Percentiles rank a stretch among this genome's conserved stretches.
Evolutionary conservation across 2,329 filamentous ascomycete species (phyloP).

Genomic region (Fusarium dlaminii): DNA sequence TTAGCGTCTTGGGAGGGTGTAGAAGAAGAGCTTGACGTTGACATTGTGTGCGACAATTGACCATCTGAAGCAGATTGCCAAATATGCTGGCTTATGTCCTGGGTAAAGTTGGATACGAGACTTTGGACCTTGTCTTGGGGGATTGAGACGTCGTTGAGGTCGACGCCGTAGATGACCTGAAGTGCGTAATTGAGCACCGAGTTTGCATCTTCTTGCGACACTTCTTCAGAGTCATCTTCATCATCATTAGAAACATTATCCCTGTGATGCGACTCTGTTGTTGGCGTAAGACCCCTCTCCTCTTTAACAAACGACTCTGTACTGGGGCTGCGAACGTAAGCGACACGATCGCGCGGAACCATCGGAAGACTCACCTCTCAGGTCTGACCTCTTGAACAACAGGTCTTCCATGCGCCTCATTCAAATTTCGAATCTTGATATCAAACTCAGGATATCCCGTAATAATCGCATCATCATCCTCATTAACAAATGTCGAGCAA

Average conservation of each 20-base stretch:
- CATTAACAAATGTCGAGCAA: conserved; percentile 52
- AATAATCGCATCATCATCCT: conserved; percentile 44
- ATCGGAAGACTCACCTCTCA: conserved; percentile 11
- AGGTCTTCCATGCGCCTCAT: conserved; percentile 12
- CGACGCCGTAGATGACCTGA: conserved; percentile 51
- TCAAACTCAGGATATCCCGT: conserved; percentile 43
- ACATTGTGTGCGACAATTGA: conserved; percentile 45
- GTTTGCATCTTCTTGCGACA: conserved; percentile 48
- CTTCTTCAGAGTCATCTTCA: conserved; percentile 39
- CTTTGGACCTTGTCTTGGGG: conserved; percentile 42
- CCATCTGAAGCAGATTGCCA: conserved; percentile 45
- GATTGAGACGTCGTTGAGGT: conserved; percentile 47
- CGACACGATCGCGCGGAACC: not conserved
- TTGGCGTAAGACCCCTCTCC: conserved; percentile 29
- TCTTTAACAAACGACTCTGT: conserved; percentile 37
- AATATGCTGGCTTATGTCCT: conserved; percentile 47
- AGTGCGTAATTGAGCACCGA: conserved; percentile 49
- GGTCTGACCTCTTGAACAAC: conserved; percentile 12
- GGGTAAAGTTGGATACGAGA: conserved; percentile 47
- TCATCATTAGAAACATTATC: conserved; percentile 1
- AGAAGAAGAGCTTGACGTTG: conserved; percentile 45
- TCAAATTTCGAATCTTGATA: conserved; percentile 34
- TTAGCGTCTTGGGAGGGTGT: conserved; percentile 44
- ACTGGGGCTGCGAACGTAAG: conserved; percentile 25
- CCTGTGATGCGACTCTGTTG: conserved; percentile 14